These are phyloP conservation scores for Apiospora arundinis DNA, from an alignment of 2,329 filamentous ascomycete species.

Conservation along the genomic window DNA sequence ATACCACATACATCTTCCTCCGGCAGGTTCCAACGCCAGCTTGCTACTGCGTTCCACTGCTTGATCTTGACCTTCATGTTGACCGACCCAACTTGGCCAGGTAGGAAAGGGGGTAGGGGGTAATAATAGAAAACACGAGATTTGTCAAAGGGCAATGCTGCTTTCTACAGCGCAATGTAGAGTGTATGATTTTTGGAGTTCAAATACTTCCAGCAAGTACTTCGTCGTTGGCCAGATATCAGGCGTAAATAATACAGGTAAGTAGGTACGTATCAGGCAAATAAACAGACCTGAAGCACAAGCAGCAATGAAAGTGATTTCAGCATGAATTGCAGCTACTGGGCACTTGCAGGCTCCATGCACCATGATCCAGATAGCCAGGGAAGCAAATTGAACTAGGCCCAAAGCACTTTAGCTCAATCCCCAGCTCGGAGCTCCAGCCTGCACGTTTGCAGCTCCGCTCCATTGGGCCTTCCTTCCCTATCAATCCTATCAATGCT, in stretches of 20 bases:
- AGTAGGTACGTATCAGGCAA: not conserved
- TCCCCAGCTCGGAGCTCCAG: slow-evolving; percentile 18
- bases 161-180: not conserved
- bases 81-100: slow-evolving; percentile 17
- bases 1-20: slow-evolving; percentile 98
- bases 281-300: not conserved
- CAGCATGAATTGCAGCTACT: slow-evolving; percentile 10
- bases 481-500: slow-evolving; percentile 8
- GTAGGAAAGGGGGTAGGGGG: not conserved
- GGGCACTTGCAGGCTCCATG: no score
- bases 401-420: not conserved
- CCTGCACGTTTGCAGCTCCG: slow-evolving; percentile 14
- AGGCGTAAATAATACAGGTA: no score
- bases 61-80: slow-evolving; percentile 95
- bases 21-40: slow-evolving; percentile 97
- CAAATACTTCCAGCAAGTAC: not conserved
- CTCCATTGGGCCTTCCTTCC: not conserved
- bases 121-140: not conserved
- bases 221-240: not conserved
- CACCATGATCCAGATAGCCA: no score
- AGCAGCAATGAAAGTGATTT: not conserved
- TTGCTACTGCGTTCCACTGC: slow-evolving; percentile 91
- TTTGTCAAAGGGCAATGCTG: not conserved
- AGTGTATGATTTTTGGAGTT: not conserved
- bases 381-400: not conserved